Base-by-base conservation (phyloP, 164 flowering plant species). In the Magnolia officinalis region DNA sequence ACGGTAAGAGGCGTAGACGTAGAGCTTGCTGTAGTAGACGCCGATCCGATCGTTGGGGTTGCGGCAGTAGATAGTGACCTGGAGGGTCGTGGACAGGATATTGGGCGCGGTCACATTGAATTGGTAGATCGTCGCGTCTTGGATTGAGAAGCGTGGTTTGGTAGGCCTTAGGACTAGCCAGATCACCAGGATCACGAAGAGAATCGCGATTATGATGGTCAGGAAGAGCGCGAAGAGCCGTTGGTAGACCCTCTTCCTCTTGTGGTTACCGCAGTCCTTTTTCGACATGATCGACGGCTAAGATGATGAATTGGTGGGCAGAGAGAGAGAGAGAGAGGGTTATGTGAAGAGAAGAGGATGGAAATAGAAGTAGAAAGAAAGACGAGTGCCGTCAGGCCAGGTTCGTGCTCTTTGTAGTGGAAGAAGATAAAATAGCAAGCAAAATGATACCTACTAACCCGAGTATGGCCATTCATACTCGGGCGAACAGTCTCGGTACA, bases 21-120 rank as follows among this genome's bases (percentile, higher is more conserved):
- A 55, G 66, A 79, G 66, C 6, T 70, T 19, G 66, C 71, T 75
- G 63, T 79, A 79, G 74, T 74, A 79, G 59, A 79, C 51, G 63
- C 81, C 78, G 71, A 79, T 66, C 45, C 75, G 74, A 58, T 71
- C 70, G 72, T 75, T 79, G 58, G 78, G 78, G 72, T 79, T 79
- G 51, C 75, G 74, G 55, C 74, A 64, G 74, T 31, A 51, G 67
- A 79, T 14, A 24, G 74, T 63, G 49, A 75, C 58, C 58, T 75
- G 75, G 49, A 79, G 31, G 20, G 18, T 31, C 75, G 77, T 67
- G 55, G 58, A 8, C 31, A 79, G 72, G 72, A 52, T 20, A 61
- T 52, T 71, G 10, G 55, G 67, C 1, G 70, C 45, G 72, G 81
- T 63, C 71, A 67, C 37, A 49, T 71, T 79, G 67, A 79, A 75